Evolutionary conservation across 768 basidiomycete genomes (phyloP).

Genomic region (Saitozyma podzolica): DNA sequence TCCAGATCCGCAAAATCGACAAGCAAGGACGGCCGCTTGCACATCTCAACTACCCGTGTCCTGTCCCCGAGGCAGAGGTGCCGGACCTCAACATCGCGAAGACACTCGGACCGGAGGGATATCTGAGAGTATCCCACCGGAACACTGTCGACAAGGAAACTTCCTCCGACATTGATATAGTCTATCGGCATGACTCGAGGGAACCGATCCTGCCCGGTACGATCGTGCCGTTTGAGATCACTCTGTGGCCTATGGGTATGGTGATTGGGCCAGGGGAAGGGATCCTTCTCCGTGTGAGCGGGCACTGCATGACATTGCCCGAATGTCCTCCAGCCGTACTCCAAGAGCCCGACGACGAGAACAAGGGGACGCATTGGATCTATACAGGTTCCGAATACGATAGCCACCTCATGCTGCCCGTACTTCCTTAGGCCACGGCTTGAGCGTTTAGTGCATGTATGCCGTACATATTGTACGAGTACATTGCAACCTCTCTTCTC

Average conservation of each 20-base stretch:
- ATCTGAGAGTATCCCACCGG: background rate
- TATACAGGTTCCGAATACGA: background rate
- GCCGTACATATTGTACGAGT: no score
- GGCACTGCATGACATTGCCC: background rate
- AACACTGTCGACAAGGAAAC: background rate
- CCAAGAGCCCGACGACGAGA: background rate
- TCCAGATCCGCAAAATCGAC: slow-evolving; percentile 7
- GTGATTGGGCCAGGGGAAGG: slow-evolving; percentile 1
- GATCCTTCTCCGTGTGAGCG: background rate
- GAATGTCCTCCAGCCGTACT: background rate
- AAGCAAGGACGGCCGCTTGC: background rate
- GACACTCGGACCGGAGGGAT: slow-evolving; percentile 4
- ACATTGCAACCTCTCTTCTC: no score
- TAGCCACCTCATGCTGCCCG: slow-evolving; percentile 3
- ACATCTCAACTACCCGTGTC: slow-evolving; percentile 5
- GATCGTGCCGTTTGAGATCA: slow-evolving; percentile 1
- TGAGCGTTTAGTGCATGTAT: no score
- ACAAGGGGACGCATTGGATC: background rate
- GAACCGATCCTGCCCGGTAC: slow-evolving; percentile 2
- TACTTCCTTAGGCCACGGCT: background rate
- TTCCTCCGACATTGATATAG: background rate
- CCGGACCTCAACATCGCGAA: background rate
- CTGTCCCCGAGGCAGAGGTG: slow-evolving; percentile 1
- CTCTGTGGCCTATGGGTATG: slow-evolving; percentile 2
- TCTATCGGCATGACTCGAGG: slow-evolving; percentile 1